Conservation (phyloP, 371 early-diverging fungal species). For the Circinella umbellata region DNA sequence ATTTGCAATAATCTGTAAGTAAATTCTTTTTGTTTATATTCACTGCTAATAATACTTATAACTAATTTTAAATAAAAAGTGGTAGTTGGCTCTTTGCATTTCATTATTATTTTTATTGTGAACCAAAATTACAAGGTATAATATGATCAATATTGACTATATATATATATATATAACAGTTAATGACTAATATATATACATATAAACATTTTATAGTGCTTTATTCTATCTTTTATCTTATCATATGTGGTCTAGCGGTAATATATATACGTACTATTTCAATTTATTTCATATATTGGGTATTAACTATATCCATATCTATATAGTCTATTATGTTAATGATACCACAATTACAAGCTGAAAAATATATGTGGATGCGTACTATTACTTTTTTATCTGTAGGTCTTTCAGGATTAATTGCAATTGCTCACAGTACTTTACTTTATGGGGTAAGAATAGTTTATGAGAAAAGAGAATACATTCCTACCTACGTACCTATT, state of each 20-base stretch:
- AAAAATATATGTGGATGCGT: conserved; percentile 4
- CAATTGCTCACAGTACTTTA: not conserved
- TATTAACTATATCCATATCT: too few species aligned
- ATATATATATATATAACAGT: not conserved
- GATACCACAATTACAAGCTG: not conserved
- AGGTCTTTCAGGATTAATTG: not conserved
- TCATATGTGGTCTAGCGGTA: not conserved
- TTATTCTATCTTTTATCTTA: not conserved
- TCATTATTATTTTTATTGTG: conserved; percentile 65
- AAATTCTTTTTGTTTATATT: not conserved
- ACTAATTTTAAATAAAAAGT: conserved; percentile 22
- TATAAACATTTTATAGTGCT: not conserved
- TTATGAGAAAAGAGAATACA: too few species aligned
- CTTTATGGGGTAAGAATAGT: not conserved
- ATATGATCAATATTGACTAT: not conserved
- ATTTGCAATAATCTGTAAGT: conserved; percentile 78
- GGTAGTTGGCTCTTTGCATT: conserved; percentile 77
- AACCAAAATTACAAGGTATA: conserved; percentile 31
- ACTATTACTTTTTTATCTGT: not conserved
- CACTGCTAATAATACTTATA: too few species aligned
- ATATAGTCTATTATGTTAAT: not conserved
- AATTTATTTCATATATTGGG: not conserved
- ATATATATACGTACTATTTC: not conserved
- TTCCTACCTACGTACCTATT: too few species aligned
- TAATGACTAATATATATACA: too few species aligned